Conservation (phyloP, 352 stramenopile species). For the Globisporangium paroecandrum region DNA sequence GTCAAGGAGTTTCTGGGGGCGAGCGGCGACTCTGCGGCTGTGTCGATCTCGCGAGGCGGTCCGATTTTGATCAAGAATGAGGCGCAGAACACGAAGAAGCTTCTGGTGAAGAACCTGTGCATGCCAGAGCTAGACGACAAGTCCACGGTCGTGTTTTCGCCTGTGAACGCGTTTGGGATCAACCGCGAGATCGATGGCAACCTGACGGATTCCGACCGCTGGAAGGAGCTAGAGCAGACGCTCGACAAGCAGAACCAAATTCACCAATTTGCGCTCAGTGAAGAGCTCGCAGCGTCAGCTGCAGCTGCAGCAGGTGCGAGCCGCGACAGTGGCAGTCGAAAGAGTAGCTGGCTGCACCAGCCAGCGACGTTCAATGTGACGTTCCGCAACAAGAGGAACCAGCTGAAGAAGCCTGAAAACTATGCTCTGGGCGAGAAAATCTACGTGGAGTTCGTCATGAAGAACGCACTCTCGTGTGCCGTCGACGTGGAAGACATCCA, state of each 20-base stretch:
- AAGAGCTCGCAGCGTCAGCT: neutral
- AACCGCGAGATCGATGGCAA: slow-evolving; percentile 73
- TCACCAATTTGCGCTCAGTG: slow-evolving; percentile 46
- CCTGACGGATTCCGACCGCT: slow-evolving; percentile 41
- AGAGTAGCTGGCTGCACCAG: slow-evolving; percentile 48
- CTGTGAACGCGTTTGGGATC: slow-evolving; percentile 67
- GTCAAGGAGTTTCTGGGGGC: slow-evolving; percentile 74
- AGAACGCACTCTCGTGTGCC: slow-evolving; percentile 80
- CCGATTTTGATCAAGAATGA: slow-evolving; percentile 25
- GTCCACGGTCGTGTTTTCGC: slow-evolving; percentile 78
- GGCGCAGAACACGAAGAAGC: slow-evolving; percentile 29
- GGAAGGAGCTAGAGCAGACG: slow-evolving; percentile 54
- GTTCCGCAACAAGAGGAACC: slow-evolving; percentile 54
- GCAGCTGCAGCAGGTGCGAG: neutral
- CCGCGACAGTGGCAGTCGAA: slow-evolving; percentile 2
- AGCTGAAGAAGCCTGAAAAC: slow-evolving; percentile 38
- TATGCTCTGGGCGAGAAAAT: slow-evolving; percentile 75
- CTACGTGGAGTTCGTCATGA: slow-evolving; percentile 87
- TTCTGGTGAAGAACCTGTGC: slow-evolving; percentile 67
- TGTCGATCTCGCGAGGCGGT: slow-evolving; percentile 30
- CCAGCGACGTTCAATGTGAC: slow-evolving; percentile 45
- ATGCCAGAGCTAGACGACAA: slow-evolving; percentile 84
- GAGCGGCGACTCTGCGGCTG: slow-evolving; percentile 21
- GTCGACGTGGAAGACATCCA: slow-evolving; percentile 82
- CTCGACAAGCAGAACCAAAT: slow-evolving; percentile 63